Percentiles rank a stretch among this genome's conserved stretches.
Conservation (phyloP, 2,329 filamentous ascomycete species). For the Orbilia javanica region DNA sequence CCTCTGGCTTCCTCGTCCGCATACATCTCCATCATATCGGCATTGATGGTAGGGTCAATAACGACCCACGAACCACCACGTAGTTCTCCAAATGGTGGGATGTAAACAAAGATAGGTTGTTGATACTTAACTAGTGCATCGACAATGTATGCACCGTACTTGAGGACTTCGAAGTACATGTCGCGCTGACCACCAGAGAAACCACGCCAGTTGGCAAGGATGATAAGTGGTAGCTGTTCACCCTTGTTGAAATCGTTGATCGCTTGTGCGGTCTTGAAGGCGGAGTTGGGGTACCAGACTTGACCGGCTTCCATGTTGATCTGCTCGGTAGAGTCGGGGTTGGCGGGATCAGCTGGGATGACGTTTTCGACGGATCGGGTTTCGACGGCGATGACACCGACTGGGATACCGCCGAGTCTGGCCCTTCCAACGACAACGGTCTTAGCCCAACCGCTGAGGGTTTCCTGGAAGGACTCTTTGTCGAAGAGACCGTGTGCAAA, state of each 20-base stretch:
- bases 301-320: slow-evolving; percentile 94
- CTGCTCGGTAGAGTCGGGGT: slow-evolving; percentile 98
- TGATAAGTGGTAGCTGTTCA: slow-evolving; percentile 98
- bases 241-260: slow-evolving; percentile 99
- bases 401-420: slow-evolving; percentile 94
- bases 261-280: slow-evolving; percentile 98
- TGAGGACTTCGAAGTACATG: slow-evolving; percentile 99
- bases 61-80: slow-evolving; percentile 99
- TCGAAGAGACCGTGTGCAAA: slow-evolving; percentile 95
- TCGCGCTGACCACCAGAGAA: slow-evolving; percentile 99
- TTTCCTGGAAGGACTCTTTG: slow-evolving; percentile 95
- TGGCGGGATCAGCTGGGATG: slow-evolving; percentile 94
- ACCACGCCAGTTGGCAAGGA: slow-evolving; percentile 99
- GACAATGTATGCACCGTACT: slow-evolving; percentile 99
- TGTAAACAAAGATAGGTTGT: slow-evolving; percentile 99
- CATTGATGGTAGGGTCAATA: slow-evolving; percentile 98
- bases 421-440: slow-evolving; percentile 97
- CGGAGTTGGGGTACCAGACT: slow-evolving; percentile 99
- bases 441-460: slow-evolving; percentile 94
- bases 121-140: slow-evolving; percentile 98
- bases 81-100: slow-evolving; percentile 94
- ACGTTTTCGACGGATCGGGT: slow-evolving; percentile 96
- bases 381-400: slow-evolving; percentile 98
- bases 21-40: slow-evolving; percentile 98
- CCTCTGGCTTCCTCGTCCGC: slow-evolving; percentile 93